phyloP scores from a whole-genome alignment of 2,329 filamentous ascomycete genomes.

The Colletotrichum sp. region DNA sequence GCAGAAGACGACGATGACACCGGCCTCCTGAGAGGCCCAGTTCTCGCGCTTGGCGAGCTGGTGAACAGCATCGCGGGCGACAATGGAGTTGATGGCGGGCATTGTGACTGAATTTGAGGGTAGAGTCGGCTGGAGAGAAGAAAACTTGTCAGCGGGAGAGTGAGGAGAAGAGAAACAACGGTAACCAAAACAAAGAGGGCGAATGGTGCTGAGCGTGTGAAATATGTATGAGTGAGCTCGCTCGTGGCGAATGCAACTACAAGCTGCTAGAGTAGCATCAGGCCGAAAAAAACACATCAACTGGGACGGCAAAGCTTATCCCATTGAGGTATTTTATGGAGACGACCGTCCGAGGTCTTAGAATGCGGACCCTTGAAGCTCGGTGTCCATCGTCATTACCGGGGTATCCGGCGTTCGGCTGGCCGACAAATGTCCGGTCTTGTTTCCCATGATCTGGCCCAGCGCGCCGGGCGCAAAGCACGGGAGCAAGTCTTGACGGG shows the following conservation, averaged over 20 bases:
- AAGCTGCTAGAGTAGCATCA: not conserved
- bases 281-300: not conserved
- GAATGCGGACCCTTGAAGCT: not conserved
- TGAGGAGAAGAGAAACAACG: not conserved
- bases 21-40: slow-evolving; percentile 43
- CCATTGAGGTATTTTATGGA: slow-evolving; percentile 19
- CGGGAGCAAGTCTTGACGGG: not conserved
- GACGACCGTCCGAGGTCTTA: not conserved
- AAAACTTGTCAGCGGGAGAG: not conserved
- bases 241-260: slow-evolving; percentile 6
- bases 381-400: slow-evolving; percentile 9
- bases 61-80: slow-evolving; percentile 41
- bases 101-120: slow-evolving; percentile 35
- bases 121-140: not conserved
- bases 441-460: not conserved
- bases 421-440: not conserved
- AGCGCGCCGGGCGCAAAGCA: not conserved
- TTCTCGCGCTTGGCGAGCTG: slow-evolving; percentile 46
- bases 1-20: slow-evolving; percentile 49
- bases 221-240: slow-evolving; percentile 15
- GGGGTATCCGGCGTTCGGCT: slow-evolving; percentile 12
- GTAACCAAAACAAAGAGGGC: not conserved
- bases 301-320: not conserved
- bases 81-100: slow-evolving; percentile 45
- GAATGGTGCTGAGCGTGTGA: not conserved